phyloP scores from a whole-genome alignment of 805 yeast genomes.

The Lipomyces kockii region DNA sequence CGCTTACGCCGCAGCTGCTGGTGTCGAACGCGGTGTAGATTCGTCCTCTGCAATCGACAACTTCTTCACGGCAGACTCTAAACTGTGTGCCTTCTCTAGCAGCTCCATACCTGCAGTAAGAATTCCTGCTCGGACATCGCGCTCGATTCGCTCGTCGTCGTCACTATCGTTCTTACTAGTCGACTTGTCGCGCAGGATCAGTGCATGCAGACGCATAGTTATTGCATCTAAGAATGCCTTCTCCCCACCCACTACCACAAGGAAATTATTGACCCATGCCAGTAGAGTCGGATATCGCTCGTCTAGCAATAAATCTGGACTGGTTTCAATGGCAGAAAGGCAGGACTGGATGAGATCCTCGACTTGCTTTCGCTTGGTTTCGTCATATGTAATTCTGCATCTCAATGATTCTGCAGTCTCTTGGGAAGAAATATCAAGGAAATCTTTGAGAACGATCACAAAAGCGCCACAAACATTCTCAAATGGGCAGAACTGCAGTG shows the following conservation, averaged over 20 bases:
- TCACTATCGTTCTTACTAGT: slow-evolving; percentile 14
- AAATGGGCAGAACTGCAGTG: slow-evolving; percentile 69
- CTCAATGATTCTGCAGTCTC: not conserved
- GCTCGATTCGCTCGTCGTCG: slow-evolving; percentile 29
- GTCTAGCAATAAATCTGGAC: slow-evolving; percentile 19
- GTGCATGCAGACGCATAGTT: slow-evolving; percentile 9
- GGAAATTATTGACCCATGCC: slow-evolving; percentile 35
- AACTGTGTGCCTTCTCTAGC: slow-evolving; percentile 1
- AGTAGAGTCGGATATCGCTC: slow-evolving; percentile 24
- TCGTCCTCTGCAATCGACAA: not conserved
- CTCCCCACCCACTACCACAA: slow-evolving; percentile 24
- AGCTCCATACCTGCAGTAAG: slow-evolving; percentile 16
- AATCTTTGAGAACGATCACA: slow-evolving; percentile 71
- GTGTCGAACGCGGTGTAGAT: not conserved
- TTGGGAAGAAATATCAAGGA: slow-evolving; percentile 41
- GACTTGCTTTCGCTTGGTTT: slow-evolving; percentile 18
- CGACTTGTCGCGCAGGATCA: slow-evolving; percentile 14
- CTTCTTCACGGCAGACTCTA: not conserved
- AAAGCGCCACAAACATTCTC: slow-evolving; percentile 62
- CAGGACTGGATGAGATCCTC: slow-evolving; percentile 23
- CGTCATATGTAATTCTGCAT: slow-evolving; percentile 18
- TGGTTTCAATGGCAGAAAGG: slow-evolving; percentile 17
- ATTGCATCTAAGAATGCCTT: slow-evolving; percentile 12
- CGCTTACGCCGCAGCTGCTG: not conserved
- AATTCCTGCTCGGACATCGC: slow-evolving; percentile 26